phyloP scores from a whole-genome alignment of 768 basidiomycete genomes.

The Tremella yokohamensis region DNA sequence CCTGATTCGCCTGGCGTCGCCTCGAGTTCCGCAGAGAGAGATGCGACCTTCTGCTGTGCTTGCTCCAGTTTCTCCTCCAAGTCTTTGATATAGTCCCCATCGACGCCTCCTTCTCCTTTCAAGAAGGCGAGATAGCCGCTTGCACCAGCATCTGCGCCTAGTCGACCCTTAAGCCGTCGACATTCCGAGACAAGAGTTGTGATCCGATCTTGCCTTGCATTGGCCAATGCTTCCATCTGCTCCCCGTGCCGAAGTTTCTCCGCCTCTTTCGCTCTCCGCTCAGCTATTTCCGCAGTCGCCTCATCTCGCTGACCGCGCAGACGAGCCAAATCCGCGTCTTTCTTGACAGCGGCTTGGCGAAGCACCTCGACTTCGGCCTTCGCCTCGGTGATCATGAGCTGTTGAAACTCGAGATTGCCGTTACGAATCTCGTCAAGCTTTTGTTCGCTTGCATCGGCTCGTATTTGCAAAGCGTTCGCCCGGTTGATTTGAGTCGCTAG shows the following conservation, averaged over 20 bases:
- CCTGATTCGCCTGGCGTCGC: not conserved
- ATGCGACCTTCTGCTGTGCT: slow-evolving; percentile 18
- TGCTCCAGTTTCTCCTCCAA: slow-evolving; percentile 59
- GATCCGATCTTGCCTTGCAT: slow-evolving; percentile 69
- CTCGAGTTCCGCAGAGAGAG: slow-evolving; percentile 1
- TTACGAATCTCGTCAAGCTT: slow-evolving; percentile 28
- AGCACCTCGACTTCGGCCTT: slow-evolving; percentile 55
- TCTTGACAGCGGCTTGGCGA: slow-evolving; percentile 36
- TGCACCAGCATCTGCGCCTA: slow-evolving; percentile 71
- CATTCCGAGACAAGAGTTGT: slow-evolving; percentile 67
- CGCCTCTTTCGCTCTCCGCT: slow-evolving; percentile 64
- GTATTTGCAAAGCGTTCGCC: slow-evolving; percentile 44
- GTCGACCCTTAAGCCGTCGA: slow-evolving; percentile 64
- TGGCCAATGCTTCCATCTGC: slow-evolving; percentile 65
- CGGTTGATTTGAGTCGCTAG: slow-evolving; percentile 55
- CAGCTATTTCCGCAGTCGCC: slow-evolving; percentile 59
- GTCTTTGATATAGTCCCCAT: slow-evolving; percentile 55
- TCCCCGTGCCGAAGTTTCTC: slow-evolving; percentile 61
- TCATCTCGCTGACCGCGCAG: slow-evolving; percentile 55
- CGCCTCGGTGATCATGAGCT: slow-evolving; percentile 29
- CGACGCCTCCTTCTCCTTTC: slow-evolving; percentile 56
- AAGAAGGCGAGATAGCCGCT: slow-evolving; percentile 72
- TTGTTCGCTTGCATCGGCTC: slow-evolving; percentile 52
- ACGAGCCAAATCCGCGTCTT: slow-evolving; percentile 51
- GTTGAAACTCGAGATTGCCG: slow-evolving; percentile 36